Conservation (phyloP, 257 asterid genomes). For the Scutellaria minor region DNA sequence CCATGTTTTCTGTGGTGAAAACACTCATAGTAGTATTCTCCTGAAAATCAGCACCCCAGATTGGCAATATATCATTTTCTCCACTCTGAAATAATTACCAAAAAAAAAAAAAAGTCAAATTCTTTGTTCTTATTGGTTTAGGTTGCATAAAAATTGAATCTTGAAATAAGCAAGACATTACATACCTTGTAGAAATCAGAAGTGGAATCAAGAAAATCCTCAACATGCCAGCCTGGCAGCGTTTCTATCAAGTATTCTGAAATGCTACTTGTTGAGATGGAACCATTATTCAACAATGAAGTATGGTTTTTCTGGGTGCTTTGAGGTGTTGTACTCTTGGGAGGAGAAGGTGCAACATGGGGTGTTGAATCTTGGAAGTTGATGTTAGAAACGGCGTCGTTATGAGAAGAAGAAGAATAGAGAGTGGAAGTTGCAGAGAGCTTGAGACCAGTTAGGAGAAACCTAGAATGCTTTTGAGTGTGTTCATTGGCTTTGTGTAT, state of each 20-base stretch:
- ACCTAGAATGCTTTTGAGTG: constrained; percentile 77
- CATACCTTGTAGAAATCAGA: constrained; percentile 57
- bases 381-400: constrained; percentile 43
- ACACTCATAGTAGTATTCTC: constrained; percentile 36
- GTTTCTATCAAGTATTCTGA: constrained; percentile 81
- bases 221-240: constrained; percentile 92
- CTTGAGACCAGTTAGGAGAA: constrained; percentile 74
- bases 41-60: constrained; percentile 56
- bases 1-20: constrained; percentile 48
- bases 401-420: constrained; percentile 41
- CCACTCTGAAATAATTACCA: constrained; percentile 42
- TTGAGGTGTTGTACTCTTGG: constrained; percentile 36
- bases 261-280: constrained; percentile 57
- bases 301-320: constrained; percentile 22
- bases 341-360: too few species aligned
- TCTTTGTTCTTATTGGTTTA: neutral
- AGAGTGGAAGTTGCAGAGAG: constrained; percentile 58
- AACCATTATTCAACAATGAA: constrained; percentile 32
- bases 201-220: constrained; percentile 70
- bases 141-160: neutral
- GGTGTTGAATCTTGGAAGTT: constrained; percentile 37
- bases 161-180: neutral
- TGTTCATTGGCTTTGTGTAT: constrained; percentile 79
- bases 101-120: neutral
- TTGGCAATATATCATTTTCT: constrained; percentile 52